These are phyloP conservation scores for Beauveria sp. DNA, from an alignment of 2,329 filamentous ascomycete genomes.

Conservation along the genomic window DNA sequence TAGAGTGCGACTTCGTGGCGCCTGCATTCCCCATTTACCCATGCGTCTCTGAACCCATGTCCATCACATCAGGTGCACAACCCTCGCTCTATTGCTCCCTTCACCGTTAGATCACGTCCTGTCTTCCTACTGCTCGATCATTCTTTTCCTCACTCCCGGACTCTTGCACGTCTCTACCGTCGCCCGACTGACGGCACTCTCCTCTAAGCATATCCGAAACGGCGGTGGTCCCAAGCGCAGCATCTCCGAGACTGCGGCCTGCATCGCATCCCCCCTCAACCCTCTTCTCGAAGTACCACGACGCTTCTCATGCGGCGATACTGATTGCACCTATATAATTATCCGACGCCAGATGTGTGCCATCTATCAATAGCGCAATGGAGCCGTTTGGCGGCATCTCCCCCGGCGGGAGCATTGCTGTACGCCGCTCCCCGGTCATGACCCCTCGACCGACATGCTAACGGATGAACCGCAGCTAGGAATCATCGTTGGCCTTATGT, in stretches of 20 bases:
- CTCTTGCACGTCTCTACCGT: background rate
- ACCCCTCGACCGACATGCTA: background rate
- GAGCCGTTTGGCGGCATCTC: slow-evolving; percentile 68
- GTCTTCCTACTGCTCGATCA: background rate
- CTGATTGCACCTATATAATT: slow-evolving; percentile 14
- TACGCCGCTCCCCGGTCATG: slow-evolving; percentile 32
- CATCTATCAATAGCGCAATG: slow-evolving; percentile 45
- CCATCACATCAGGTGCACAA: slow-evolving; percentile 3
- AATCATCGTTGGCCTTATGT: slow-evolving; percentile 85
- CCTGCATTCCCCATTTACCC: slow-evolving; percentile 2
- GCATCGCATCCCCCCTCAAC: background rate
- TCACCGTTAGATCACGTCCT: background rate
- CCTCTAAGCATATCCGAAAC: background rate
- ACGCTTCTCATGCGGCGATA: slow-evolving; percentile 18
- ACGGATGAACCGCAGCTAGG: slow-evolving; percentile 55
- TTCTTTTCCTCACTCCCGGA: background rate
- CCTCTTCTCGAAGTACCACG: background rate
- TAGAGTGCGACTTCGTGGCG: background rate
- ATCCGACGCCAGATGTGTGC: slow-evolving; percentile 39
- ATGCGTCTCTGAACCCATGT: slow-evolving; percentile 4
- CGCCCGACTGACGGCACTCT: background rate
- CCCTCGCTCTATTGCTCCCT: background rate
- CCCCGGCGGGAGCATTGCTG: slow-evolving; percentile 69
- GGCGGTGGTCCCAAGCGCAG: background rate
- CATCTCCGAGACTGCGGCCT: background rate